Evolutionary conservation across 108 stramenopile genomes (phyloP), one percentile per base, ranked within the genome.

Genomic region (Discostella stelligeroides): DNA sequence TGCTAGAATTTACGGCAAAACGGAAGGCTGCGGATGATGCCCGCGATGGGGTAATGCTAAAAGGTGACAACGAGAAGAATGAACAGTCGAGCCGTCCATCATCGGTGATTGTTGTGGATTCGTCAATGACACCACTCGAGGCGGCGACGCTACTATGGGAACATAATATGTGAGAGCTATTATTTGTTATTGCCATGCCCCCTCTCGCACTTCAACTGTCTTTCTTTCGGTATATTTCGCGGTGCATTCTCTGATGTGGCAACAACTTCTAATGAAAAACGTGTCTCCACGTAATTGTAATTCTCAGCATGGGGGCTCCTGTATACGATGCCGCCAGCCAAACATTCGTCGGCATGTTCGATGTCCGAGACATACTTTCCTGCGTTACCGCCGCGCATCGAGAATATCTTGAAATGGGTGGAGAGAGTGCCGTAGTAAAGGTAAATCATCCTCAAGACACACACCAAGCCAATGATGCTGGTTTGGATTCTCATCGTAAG

Each of bases 301-400:
- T n/a, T n/a, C n/a, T 28, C 40, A 69, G 68, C 64, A 79, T 83
- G 74, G 82, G 82, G 29, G 82, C 78, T 17, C 82, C 82, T 5
- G 82, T 83, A 10, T 80, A 73, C 51, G 68, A 83, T 50, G 78
- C 67, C 20, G 38, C 68, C 30, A 42, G 50, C 25, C 69, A 83
- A 76, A 53, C 62, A 0, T 83, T 70, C 62, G 73, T 83, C 37
- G 82, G 82, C 2, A 78, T 83, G 76, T 83, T 83, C 50, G 82
- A 83, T 68, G 69, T 72, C 21, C 76, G 82, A 10, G 82, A 83
- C 62, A 83, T 83, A 46, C 79, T 83, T 17, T 78, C 76, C 4
- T 77, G 76, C 45, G 79, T 80, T 42, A 80, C 48, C 49, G 75
- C 76, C 25, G 76, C 76, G 12, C 72, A 77, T 55, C 70, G 66